Evolutionary conservation across 2,329 filamentous ascomycete genomes (phyloP), one percentile per base, ranked within the genome.

Genomic region (Fusarium sp.): DNA sequence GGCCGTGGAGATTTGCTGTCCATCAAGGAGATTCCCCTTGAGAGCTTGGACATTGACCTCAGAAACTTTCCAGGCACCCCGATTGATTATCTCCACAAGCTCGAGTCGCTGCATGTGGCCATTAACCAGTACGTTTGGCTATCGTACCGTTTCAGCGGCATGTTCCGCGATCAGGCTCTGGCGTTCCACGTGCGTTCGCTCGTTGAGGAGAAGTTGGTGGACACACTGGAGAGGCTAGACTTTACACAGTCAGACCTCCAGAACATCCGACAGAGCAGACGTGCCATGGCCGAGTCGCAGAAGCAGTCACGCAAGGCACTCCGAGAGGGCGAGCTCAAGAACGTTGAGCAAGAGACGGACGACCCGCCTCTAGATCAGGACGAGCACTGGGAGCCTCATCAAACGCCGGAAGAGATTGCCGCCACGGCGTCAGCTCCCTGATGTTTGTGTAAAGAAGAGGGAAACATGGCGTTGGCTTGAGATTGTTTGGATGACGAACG

Each of bases 61-160:
- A 74, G 81, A 3, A 71, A 81, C 9, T 81, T 77, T 29, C 77
- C 83, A 1, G 80, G 82, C 0, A 80, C 80, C 1, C 80, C 82
- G 16, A 83, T 87, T 62, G 80, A 85, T 0, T 94, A 94, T 74
- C 86, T 99, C 12, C 84, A 85, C 63, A 83, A 86, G 10, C 85
- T 98, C 22, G 96, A 99, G 81, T 81, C 85, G 4, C 86, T 99
- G 17, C 96, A 99, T 84, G 93, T 94, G 77, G 87, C 90, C 31
- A 85, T 99, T 40, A 94, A 96, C 51, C 85, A 95, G 55, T 99
- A 98, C 80, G 87, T 97, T 2, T 99, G 96, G 96, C 87, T 99
- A 17, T 96, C 93, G 76, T 98, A 96, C 82, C 92, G 96, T 8
- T 97, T 96, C 81, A 87, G 91, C 5, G 93, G 94, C 57, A 87